phyloP scores from a whole-genome alignment of 371 early-diverging fungal species.

The Funneliformis caledonium region DNA sequence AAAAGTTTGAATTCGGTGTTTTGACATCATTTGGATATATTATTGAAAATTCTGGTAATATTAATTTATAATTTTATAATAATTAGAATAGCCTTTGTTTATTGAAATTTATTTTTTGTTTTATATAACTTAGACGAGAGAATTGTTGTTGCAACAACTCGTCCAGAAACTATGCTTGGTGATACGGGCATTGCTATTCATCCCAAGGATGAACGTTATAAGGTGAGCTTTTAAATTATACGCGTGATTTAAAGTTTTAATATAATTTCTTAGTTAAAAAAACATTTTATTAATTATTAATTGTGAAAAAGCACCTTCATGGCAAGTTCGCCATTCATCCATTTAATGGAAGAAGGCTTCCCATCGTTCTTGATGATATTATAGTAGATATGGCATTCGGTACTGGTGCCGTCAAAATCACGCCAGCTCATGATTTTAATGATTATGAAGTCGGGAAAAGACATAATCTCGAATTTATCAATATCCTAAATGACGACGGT shows the following conservation, averaged over 20 bases:
- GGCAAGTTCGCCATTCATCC: constrained; percentile 97
- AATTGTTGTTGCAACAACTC: constrained; percentile 97
- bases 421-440: constrained; percentile 99
- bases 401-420: constrained; percentile 99
- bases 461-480: constrained; percentile 92
- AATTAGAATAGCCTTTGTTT: not conserved
- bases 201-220: constrained; percentile 81
- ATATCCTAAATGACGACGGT: constrained; percentile 96
- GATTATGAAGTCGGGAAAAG: constrained; percentile 98
- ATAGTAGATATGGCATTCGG: constrained; percentile 97
- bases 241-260: not conserved
- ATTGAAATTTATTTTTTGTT: not conserved
- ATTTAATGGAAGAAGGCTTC: constrained; percentile 88
- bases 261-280: not conserved
- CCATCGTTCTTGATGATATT: constrained; percentile 91
- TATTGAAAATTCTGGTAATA: constrained; percentile 72
- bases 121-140: constrained; percentile 62
- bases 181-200: constrained; percentile 98
- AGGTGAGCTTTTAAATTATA: constrained; percentile 39
- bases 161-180: constrained; percentile 99
- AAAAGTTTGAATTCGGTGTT: constrained; percentile 99
- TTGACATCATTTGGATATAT: constrained; percentile 91
- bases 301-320: constrained; percentile 68
- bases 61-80: constrained; percentile 9
- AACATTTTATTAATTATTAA: not conserved